Evolutionary conservation across 1,284 basidiomycete species (phyloP).

Genomic region (Erythrobasidium hasegawianum): DNA sequence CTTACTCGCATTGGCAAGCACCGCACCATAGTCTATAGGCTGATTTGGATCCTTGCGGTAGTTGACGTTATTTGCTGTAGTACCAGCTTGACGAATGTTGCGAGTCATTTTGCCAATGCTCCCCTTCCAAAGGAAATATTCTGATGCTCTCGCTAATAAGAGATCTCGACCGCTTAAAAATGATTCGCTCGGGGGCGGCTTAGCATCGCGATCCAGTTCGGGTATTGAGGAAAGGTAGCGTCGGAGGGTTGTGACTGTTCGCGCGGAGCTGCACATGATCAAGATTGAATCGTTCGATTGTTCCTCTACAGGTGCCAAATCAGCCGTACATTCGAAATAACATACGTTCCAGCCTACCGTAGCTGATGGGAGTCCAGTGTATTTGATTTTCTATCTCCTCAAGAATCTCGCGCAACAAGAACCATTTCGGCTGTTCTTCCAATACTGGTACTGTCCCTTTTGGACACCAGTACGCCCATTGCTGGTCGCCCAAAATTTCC

Average conservation of each 20-base stretch:
- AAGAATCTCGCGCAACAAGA: constrained; percentile 73
- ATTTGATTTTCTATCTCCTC: constrained; percentile 91
- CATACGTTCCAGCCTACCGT: constrained; percentile 35
- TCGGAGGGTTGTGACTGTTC: constrained; percentile 67
- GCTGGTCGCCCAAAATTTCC: constrained; percentile 41
- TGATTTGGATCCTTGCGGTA: constrained; percentile 13
- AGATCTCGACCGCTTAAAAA: constrained; percentile 39
- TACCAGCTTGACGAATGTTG: constrained; percentile 35
- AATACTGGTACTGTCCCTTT: constrained; percentile 77
- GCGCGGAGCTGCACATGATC: constrained; percentile 80
- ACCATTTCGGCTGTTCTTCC: constrained; percentile 96
- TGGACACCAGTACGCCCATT: constrained; percentile 55
- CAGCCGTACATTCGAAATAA: not conserved
- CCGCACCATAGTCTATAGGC: constrained; percentile 11
- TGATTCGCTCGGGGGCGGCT: constrained; percentile 5
- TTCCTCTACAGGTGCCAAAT: constrained; percentile 4
- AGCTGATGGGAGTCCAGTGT: constrained; percentile 36
- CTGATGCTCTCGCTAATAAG: constrained; percentile 21
- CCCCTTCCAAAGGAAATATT: constrained; percentile 79
- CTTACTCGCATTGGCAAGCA: not conserved
- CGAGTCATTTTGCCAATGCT: constrained; percentile 52
- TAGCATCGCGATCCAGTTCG: constrained; percentile 59
- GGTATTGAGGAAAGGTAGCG: constrained; percentile 70
- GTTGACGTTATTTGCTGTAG: constrained; percentile 5
- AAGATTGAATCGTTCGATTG: constrained; percentile 65